phyloP scores from a whole-genome alignment of 148 eudicot species.

The Diospyros lotus region DNA sequence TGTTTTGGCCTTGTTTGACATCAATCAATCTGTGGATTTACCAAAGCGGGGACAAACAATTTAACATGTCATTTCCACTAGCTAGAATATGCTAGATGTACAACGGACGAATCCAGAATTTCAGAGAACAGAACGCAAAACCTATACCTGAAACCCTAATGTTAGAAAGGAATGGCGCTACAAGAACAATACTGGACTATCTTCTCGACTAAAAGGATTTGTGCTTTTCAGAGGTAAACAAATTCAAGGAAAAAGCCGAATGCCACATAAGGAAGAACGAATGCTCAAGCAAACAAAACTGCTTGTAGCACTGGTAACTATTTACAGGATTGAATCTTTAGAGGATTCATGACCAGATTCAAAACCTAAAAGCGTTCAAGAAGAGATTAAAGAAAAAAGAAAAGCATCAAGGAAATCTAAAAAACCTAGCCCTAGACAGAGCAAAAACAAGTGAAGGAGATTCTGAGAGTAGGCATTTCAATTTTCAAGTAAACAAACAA shows the following conservation, averaged over 20 bases:
- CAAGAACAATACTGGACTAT: neutral
- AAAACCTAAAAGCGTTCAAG: slow-evolving; percentile 7
- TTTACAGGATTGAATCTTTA: too few species aligned
- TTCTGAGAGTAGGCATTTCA: too few species aligned
- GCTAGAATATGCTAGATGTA: neutral
- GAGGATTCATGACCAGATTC: neutral
- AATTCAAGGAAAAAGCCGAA: slow-evolving; percentile 4
- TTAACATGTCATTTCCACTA: neutral
- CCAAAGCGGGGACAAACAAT: neutral
- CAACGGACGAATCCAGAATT: neutral
- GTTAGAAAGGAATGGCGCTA: neutral
- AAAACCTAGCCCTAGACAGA: neutral
- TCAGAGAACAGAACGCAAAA: neutral
- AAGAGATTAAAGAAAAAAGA: neutral
- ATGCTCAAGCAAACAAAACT: neutral
- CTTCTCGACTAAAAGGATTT: neutral
- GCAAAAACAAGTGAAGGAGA: neutral
- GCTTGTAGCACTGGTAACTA: too few species aligned
- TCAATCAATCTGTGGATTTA: slow-evolving; percentile 62
- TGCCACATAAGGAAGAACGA: too few species aligned
- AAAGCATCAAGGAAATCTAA: too few species aligned
- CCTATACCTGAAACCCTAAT: neutral
- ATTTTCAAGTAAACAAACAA: neutral
- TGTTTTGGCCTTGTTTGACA: slow-evolving; percentile 91
- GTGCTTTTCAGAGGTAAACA: too few species aligned